Conservation (phyloP, 1,284 basidiomycete species). For the Chondrostereum purpureum region DNA sequence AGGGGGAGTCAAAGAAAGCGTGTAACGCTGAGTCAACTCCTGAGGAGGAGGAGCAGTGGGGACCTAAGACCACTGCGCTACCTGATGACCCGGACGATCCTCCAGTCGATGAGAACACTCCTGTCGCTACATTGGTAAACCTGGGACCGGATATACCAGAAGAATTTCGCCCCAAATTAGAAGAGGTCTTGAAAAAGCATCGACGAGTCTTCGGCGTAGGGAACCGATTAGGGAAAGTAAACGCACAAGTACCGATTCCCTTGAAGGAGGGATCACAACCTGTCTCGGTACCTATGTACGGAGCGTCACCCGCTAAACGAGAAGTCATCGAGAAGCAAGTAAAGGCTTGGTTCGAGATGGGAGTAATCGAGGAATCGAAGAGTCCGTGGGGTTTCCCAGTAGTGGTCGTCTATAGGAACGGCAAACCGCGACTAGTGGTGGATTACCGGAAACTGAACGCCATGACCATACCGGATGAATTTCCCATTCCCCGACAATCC, state of each 20-base stretch:
- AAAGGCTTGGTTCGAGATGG: constrained; percentile 16
- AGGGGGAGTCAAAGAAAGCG: constrained; percentile 2
- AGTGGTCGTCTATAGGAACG: constrained; percentile 14
- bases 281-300: constrained; percentile 20
- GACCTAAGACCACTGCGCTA: constrained; percentile 15
- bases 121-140: constrained; percentile 10
- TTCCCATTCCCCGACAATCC: neutral
- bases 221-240: constrained; percentile 19
- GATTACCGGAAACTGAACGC: constrained; percentile 1
- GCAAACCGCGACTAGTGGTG: constrained; percentile 3
- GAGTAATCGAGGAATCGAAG: constrained; percentile 21
- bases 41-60: constrained; percentile 7
- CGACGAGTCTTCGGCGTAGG: constrained; percentile 21
- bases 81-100: constrained; percentile 10
- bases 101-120: constrained; percentile 1
- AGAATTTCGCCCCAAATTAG: constrained; percentile 2
- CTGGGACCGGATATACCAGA: constrained; percentile 13
- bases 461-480: neutral
- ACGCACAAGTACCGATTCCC: constrained; percentile 14
- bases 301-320: constrained; percentile 22
- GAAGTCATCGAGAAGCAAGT: constrained; percentile 22
- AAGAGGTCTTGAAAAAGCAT: constrained; percentile 11
- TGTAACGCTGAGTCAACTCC: constrained; percentile 1
- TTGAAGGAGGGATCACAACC: constrained; percentile 13
- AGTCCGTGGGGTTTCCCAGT: constrained; percentile 1